These are phyloP conservation scores for Fusarium phyllophilum DNA, from an alignment of 2,329 filamentous ascomycete species.

Conservation along the genomic window DNA sequence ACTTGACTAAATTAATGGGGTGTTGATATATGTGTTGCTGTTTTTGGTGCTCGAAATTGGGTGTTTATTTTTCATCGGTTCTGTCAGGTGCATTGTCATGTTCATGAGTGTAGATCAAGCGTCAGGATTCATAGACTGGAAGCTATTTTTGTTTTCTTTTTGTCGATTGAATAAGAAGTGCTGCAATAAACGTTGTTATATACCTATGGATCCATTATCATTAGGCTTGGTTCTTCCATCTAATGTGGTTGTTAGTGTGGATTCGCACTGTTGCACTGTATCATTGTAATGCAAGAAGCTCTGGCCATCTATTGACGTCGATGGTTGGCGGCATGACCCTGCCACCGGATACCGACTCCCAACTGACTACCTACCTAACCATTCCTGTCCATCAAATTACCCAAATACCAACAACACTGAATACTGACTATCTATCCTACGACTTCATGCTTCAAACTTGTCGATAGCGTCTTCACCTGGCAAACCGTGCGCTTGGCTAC, in stretches of 20 bases:
- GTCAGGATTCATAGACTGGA: conserved; percentile 33
- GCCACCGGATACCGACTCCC: conserved; percentile 19
- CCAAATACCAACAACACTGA: conserved; percentile 7
- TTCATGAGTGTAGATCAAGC: conserved; percentile 27
- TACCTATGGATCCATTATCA: no score
- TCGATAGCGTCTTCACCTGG: background rate
- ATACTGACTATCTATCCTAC: background rate
- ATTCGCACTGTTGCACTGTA: conserved; percentile 40
- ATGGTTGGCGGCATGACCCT: conserved; percentile 34
- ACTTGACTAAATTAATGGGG: conserved; percentile 55
- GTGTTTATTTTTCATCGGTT: conserved; percentile 2
- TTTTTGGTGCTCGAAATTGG: background rate
- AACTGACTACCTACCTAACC: conserved; percentile 3
- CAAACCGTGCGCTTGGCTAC: background rate
- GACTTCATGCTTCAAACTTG: background rate
- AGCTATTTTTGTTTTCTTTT: background rate
- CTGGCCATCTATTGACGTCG: conserved; percentile 47
- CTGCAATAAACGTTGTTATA: background rate
- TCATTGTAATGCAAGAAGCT: conserved; percentile 34
- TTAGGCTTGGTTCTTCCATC: no score
- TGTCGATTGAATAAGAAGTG: background rate
- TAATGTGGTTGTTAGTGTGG: conserved; percentile 3
- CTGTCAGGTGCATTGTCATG: conserved; percentile 4
- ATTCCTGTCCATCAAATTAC: conserved; percentile 1
- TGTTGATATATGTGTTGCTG: background rate